Percentiles rank a stretch among this genome's conserved stretches.
These are phyloP conservation scores for Penicillium glabrum DNA, from an alignment of 2,329 filamentous ascomycete genomes.

Conservation along the genomic window DNA sequence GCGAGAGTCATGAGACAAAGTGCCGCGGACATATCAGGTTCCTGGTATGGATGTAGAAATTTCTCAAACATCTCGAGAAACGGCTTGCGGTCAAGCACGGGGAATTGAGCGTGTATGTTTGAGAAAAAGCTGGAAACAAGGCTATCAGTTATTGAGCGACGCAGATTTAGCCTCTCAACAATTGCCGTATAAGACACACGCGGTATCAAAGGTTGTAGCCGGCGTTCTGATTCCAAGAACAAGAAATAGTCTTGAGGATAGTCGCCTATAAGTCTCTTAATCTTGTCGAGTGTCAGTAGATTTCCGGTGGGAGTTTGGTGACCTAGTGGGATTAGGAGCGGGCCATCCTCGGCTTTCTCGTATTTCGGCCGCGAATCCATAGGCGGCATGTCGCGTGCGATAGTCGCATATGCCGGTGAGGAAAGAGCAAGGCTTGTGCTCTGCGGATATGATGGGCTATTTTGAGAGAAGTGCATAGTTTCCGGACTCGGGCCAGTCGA, in stretches of 20 bases:
- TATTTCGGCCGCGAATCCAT: background rate
- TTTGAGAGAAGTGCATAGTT: background rate
- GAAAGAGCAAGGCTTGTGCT: background rate
- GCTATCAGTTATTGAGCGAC: conserved; percentile 5
- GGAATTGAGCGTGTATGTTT: conserved; percentile 15
- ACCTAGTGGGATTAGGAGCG: conserved; percentile 10
- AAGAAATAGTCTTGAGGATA: conserved; percentile 19
- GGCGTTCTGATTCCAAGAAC: conserved; percentile 13
- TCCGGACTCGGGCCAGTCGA: background rate
- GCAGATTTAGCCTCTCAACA: background rate
- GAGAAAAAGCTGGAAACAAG: conserved; percentile 12
- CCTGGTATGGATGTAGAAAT: conserved; percentile 8
- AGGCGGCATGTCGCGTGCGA: background rate
- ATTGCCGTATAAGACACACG: background rate
- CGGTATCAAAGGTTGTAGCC: conserved; percentile 3
- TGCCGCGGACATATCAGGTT: conserved; percentile 5
- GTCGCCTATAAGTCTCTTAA: conserved; percentile 14
- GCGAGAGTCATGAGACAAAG: conserved; percentile 16
- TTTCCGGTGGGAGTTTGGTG: conserved; percentile 17
- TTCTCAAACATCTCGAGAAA: conserved; percentile 9
- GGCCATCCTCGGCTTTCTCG: conserved; percentile 8
- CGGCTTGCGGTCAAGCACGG: conserved; percentile 8
- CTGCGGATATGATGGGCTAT: background rate
- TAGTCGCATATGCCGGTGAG: background rate
- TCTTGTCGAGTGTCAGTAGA: conserved; percentile 10